Base-by-base conservation (phyloP, 2,329 filamentous ascomycete genomes). In the Coniella lustricola region DNA sequence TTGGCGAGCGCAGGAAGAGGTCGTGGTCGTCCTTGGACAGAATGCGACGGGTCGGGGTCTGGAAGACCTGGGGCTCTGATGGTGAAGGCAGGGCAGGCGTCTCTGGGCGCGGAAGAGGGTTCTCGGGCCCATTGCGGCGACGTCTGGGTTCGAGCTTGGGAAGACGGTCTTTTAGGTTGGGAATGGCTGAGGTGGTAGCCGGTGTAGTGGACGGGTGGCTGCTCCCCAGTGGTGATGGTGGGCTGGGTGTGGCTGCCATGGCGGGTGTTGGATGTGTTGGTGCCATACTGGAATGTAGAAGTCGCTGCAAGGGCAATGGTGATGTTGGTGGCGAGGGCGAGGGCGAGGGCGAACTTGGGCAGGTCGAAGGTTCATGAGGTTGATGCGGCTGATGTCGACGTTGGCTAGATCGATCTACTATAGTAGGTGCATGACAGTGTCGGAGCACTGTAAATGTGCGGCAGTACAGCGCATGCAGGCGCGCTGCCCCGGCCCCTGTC, bases 11-110 rank as follows among this genome's bases (percentile, higher is more conserved):
- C 16, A 90, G 75, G 60, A 97, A 98, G 3, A 89, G 68, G 16
- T 87, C 76, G 62, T 95, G 90, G 57, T 98, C 93, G 42, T 78
- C 72, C 2, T 74, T 73, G 3, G 90, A 91, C 12, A 98, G 71
- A 45, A 98, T 97, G 8, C 90, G 80, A 52, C 90, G 79, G 12
- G 75, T 78, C 1, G 93, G 93, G 5, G 70, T 71, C 50, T 73
- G 70, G 70, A 87, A 94, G 5, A 66, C 68, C 61, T 83, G 72
- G 35, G 76, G 71, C 53, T 51, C 49, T 51, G 85, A 83, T 16
- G 84, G 83, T 40, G 80, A 65, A 31, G 88, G 82, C 8, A 96
- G 75, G 34, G 74, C 63, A 41, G 90, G 90, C 22, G 90, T 95
- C 56, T 78, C 74, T 51, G 90, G 90, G 39, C 85, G 73, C 53